Percentiles rank a stretch among this genome's conserved stretches.
These are phyloP conservation scores for Suhomyces xylopsoci DNA, from an alignment of 805 yeast genomes.

Conservation along the genomic window DNA sequence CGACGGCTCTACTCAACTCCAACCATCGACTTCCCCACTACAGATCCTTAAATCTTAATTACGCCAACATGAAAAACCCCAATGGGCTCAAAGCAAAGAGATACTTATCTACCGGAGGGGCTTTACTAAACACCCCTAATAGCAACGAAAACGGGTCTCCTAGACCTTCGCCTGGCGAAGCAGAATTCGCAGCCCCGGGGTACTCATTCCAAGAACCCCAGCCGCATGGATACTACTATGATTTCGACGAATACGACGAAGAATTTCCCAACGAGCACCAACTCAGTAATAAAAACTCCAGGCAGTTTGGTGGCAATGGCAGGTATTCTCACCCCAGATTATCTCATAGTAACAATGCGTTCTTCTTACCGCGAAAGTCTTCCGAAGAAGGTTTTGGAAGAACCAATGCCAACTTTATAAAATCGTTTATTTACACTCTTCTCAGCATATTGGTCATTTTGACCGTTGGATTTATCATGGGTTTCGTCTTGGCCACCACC, in stretches of 20 bases:
- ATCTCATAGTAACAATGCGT: conserved; percentile 21
- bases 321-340: conserved; percentile 17
- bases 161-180: conserved; percentile 17
- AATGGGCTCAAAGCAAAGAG: conserved; percentile 28
- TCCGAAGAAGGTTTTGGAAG: conserved; percentile 13
- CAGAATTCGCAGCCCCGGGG: conserved; percentile 19
- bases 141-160: conserved; percentile 4
- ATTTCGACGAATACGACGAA: conserved; percentile 41
- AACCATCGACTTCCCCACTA: conserved; percentile 35
- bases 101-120: conserved; percentile 37
- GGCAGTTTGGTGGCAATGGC: conserved; percentile 5
- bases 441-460: conserved; percentile 50
- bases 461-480: conserved; percentile 72
- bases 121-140: conserved; percentile 8
- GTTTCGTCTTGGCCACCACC: conserved; percentile 81
- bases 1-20: conserved; percentile 28
- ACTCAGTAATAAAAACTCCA: conserved; percentile 3
- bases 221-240: conserved; percentile 27
- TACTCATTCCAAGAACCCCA: conserved; percentile 31
- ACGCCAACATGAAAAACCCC: conserved; percentile 19
- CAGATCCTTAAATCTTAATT: conserved; percentile 37
- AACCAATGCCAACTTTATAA: conserved; percentile 20
- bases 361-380: conserved; percentile 29
- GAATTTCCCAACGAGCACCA: conserved; percentile 13
- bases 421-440: conserved; percentile 41